phyloP scores from a whole-genome alignment of 2,329 filamentous ascomycete genomes.

The Trichoderma harzianum region DNA sequence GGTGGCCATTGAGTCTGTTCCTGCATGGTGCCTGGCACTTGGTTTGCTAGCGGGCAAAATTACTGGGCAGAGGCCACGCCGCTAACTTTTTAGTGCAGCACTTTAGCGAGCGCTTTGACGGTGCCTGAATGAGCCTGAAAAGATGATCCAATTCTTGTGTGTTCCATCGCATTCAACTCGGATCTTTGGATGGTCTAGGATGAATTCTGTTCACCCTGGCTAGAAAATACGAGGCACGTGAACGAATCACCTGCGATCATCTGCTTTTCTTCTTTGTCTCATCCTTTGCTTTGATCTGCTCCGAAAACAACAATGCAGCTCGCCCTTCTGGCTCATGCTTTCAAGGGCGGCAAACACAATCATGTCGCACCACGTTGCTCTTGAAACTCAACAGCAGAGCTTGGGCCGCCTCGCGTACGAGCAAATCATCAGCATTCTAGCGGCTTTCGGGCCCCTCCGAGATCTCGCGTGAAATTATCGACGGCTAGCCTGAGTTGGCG shows the following conservation, averaged over 20 bases:
- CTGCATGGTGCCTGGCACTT: slow-evolving; percentile 17
- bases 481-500: background rate
- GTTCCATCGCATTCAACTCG: background rate
- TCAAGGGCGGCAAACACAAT: background rate
- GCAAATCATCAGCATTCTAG: background rate
- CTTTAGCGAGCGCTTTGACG: background rate
- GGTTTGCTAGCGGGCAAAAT: background rate
- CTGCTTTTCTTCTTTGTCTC: background rate
- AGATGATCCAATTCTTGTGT: background rate
- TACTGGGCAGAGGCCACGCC: background rate
- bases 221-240: background rate
- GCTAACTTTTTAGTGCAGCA: background rate
- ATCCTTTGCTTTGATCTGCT: background rate
- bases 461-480: slow-evolving; percentile 1
- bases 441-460: background rate
- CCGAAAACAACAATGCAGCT: background rate
- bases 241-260: background rate
- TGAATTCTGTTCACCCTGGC: background rate
- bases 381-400: slow-evolving; percentile 4
- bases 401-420: background rate
- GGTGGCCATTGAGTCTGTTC: background rate
- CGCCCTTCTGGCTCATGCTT: background rate
- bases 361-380: slow-evolving; percentile 1
- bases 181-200: background rate
- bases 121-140: background rate